phyloP scores from a whole-genome alignment of 306 rosid genomes.

The Myrica gale region DNA sequence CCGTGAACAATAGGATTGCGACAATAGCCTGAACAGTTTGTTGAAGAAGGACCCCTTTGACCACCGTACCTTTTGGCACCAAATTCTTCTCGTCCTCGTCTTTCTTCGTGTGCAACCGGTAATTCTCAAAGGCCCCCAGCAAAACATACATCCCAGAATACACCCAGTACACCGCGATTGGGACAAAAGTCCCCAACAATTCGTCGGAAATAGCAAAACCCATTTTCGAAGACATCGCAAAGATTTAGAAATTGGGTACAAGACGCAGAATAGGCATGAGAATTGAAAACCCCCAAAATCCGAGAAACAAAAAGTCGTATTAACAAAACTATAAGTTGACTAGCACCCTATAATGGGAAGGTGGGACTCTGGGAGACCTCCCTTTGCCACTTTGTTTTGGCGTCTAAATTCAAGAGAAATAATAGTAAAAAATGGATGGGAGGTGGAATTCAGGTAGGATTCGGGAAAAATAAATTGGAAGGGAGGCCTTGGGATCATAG shows the following conservation, averaged over 20 bases:
- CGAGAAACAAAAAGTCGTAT: background rate
- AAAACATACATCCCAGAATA: constrained; percentile 77
- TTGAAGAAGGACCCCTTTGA: constrained; percentile 86
- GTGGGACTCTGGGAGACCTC: background rate
- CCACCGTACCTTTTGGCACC: constrained; percentile 73
- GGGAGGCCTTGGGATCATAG: background rate
- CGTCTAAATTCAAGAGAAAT: no score
- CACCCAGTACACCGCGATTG: constrained; percentile 75
- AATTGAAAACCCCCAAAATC: background rate
- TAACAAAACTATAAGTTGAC: no score
- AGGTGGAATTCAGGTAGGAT: background rate
- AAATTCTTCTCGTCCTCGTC: constrained; percentile 93
- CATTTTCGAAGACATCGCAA: constrained; percentile 35
- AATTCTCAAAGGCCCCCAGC: constrained; percentile 65
- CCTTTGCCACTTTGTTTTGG: background rate
- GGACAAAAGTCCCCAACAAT: constrained; percentile 79
- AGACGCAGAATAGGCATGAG: constrained; percentile 29
- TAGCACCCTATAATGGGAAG: background rate
- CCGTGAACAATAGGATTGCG: constrained; percentile 77
- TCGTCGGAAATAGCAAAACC: constrained; percentile 82
- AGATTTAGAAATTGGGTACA: constrained; percentile 25
- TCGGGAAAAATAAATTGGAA: constrained; percentile 5
- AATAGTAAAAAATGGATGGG: background rate
- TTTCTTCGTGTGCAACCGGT: constrained; percentile 69
- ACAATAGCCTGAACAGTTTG: constrained; percentile 83